Base-by-base conservation (phyloP, 768 basidiomycete genomes). In the Lactifluus hygrophoroides region DNA sequence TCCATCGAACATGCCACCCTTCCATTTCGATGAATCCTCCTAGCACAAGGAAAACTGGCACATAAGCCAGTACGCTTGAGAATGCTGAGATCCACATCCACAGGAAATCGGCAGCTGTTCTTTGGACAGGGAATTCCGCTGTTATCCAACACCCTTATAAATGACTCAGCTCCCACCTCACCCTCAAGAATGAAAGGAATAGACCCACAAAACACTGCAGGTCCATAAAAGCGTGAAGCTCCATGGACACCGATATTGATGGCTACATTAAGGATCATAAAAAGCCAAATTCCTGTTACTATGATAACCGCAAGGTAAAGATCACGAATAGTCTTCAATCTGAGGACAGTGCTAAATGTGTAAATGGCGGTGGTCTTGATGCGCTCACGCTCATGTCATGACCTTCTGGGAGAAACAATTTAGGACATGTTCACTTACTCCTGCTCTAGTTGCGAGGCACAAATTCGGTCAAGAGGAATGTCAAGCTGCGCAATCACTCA, bases 81-180 rank as follows among this genome's bases (percentile, higher is more conserved):
- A 76, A 64, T 2, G 73, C 76, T 0, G 79, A 68, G 6, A 75
- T 53, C 80, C 80, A 82, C 42, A 80, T 67, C 77, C 78, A 80
- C n/a, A 77, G 54, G 57, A 80, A 81, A 57, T 80, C 80, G 3
- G 79, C 71, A 9, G 72, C 72, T 13, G 80, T 75, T 47, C 71
- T 71, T 58, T 79, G 74, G 5, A 66, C 65, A 14, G 57, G 58
- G 60, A 69, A 77, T 0, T 67, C 56, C 3, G 64, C 38, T 3
- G 62, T 56, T 42, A 81, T 80, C 80, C 80, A 81, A 61, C 80
- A 80, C 80, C 79, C 79, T 79, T 60, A 4, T n/a, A 21, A 17
- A 42, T 30, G 5, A 14, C 44, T 56, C 6, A 60, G 25, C 37
- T 40, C 38, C n/a, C 42, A 14, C 13, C 3, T 28, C 25, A n/a